Evolutionary conservation across 148 eudicot genomes (phyloP).

Genomic region (Rhododendron vialii): DNA sequence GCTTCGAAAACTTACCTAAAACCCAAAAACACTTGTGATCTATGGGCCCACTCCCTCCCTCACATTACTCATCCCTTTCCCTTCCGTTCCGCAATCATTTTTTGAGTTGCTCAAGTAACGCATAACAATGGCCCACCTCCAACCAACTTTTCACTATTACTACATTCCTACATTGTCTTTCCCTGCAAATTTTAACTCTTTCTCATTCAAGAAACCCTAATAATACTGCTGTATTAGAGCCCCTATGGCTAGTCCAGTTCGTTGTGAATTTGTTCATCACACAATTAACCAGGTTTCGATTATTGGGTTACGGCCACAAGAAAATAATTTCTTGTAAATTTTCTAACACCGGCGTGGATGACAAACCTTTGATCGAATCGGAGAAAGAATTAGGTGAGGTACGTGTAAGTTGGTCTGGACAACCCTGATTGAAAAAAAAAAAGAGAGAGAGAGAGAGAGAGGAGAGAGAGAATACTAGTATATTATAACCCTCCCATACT

Average conservation of each 20-base stretch:
- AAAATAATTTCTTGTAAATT: too few species aligned
- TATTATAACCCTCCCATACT: neutral
- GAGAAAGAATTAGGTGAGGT: neutral
- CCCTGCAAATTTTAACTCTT: neutral
- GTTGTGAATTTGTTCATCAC: neutral
- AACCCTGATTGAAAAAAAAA: fast-evolving
- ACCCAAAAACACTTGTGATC: neutral
- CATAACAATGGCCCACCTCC: conserved; percentile 18
- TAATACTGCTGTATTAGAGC: neutral
- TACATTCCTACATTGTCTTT: neutral
- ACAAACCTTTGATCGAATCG: neutral
- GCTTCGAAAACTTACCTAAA: neutral
- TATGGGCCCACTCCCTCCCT: neutral
- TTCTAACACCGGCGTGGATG: neutral
- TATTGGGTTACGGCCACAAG: fast-evolving
- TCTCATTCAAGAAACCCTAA: neutral
- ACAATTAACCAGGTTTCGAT: too few species aligned
- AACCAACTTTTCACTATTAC: neutral
- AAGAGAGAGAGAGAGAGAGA: too few species aligned
- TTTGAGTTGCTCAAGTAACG: conserved; percentile 21
- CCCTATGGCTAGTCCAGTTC: neutral
- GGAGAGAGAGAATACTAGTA: neutral
- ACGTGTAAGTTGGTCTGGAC: too few species aligned
- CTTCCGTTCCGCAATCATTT: conserved; percentile 15
- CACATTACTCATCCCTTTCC: conserved; percentile 4